Evolutionary conservation across 2,329 filamentous ascomycete genomes (phyloP).

Genomic region (Cladosporium sp.): DNA sequence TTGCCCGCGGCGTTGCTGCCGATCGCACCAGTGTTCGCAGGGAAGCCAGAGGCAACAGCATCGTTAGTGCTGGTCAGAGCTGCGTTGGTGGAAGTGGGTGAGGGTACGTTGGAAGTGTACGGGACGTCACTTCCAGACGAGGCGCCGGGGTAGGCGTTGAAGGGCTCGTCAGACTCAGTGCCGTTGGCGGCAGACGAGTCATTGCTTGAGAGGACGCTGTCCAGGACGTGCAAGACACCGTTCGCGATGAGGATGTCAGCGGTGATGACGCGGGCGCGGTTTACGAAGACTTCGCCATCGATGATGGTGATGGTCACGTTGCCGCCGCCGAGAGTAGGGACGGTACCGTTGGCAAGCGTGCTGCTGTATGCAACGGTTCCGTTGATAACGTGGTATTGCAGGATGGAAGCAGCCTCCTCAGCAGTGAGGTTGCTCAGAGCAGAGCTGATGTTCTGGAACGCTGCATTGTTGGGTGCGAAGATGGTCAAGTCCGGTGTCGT

Average conservation of each 20-base stretch:
- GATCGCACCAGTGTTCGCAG: conserved; percentile 5
- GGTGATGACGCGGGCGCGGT: conserved; percentile 39
- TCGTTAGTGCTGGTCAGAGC: conserved; percentile 24
- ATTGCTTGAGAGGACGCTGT: conserved; percentile 54
- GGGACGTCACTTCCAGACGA: conserved; percentile 46
- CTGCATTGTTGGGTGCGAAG: conserved; percentile 60
- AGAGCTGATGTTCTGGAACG: conserved; percentile 56
- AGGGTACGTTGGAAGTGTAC: conserved; percentile 53
- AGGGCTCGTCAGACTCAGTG: conserved; percentile 35
- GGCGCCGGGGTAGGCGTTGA: conserved; percentile 51
- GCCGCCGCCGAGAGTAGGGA: conserved; percentile 35
- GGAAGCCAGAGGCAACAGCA: conserved; percentile 29
- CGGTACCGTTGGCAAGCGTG: conserved; percentile 35
- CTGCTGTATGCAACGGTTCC: conserved; percentile 52
- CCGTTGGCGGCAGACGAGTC: conserved; percentile 28
- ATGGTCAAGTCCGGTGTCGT: conserved; percentile 52
- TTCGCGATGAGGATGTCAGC: conserved; percentile 41
- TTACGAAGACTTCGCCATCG: conserved; percentile 39
- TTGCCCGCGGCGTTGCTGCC: conserved; percentile 11
- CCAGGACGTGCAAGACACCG: conserved; percentile 50
- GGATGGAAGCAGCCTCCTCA: conserved; percentile 48
- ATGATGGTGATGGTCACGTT: conserved; percentile 38
- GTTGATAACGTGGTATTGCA: conserved; percentile 62
- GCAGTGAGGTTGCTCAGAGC: conserved; percentile 45
- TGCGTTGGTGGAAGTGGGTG: conserved; percentile 38